Evolutionary conservation across 257 asterid species (phyloP), one percentile per base, ranked within the genome.

Genomic region (Rauvolfia tetraphylla): DNA sequence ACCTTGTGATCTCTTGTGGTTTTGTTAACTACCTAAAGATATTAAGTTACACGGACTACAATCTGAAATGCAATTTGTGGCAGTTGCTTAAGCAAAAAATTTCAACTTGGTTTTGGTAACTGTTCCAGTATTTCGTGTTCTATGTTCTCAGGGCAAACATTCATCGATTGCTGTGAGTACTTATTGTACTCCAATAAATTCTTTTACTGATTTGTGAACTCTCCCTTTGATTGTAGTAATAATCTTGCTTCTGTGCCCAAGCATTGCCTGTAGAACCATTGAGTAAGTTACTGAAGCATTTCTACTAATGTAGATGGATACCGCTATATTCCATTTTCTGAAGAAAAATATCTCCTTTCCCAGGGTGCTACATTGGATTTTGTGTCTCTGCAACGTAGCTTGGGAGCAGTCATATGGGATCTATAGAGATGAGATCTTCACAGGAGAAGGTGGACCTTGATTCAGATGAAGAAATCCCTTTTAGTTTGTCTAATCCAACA

Each of bases 391-490:
- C 8, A 39, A 29, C 36, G 54, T 69, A 41, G 38, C 22, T 69
- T 8, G 38, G 39, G 14, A 31, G 56, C 56, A 46, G 25, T 48
- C 75, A 69, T 25, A 76, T 70, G 79, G 75, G 75, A 76, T 63
- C 71, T 62, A 33, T 44, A 25, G 46, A 67, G 38, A 51, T 67
- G 95, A 94, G 86, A 82, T 83, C 91, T 34, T 48, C 80, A 7
- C 91, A 84, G 61, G 90, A 81, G 65, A 85, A 82, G 75, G 34
- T 85, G 59, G 93, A 87, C 83, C 78, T 84, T 51, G 95, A 87
- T 61, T 88, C 93, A 8, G 93, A 88, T 18, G 95, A 91, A 84
- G 97, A 87, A 86, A 69, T 84, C 72, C 92, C 93, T 2, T 82
- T 88, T 56, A 80, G 87, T 71, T 86, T 84, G 44, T 75, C 90